Percentiles rank a stretch among this genome's conserved stretches.
phyloP scores from a whole-genome alignment of 805 yeast species.

The Yarrowia phangngaensis region DNA sequence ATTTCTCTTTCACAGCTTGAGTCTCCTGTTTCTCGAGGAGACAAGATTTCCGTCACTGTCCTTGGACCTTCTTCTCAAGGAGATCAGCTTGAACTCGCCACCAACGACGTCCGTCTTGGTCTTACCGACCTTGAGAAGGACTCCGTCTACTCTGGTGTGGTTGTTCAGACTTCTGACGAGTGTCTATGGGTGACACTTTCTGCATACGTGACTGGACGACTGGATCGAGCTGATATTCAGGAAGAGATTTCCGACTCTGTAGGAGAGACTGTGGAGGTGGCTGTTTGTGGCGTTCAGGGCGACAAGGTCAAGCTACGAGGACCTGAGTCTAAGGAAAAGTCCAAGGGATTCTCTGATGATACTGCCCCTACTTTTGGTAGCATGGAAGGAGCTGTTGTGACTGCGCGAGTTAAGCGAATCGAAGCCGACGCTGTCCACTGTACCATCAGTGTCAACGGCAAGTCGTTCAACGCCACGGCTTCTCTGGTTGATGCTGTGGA shows the following conservation, averaged over 20 bases:
- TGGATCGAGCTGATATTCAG: constrained; percentile 17
- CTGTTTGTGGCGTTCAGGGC: constrained; percentile 18
- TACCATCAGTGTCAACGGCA: constrained; percentile 27
- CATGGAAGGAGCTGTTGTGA: constrained; percentile 10
- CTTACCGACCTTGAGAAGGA: background rate
- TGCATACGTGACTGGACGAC: constrained; percentile 13
- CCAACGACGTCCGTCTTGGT: constrained; percentile 20
- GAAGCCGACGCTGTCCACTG: constrained; percentile 30
- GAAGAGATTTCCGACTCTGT: background rate
- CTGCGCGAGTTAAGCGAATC: constrained; percentile 10
- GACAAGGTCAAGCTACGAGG: constrained; percentile 26
- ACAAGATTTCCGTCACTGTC: constrained; percentile 56
- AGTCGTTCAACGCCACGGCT: constrained; percentile 34
- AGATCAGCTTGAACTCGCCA: constrained; percentile 20
- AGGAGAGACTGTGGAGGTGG: constrained; percentile 13
- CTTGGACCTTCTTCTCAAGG: constrained; percentile 44
- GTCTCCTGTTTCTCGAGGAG: constrained; percentile 59
- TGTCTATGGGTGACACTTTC: constrained; percentile 20
- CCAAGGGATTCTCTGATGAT: constrained; percentile 17
- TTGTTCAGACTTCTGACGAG: constrained; percentile 3
- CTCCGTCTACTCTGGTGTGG: constrained; percentile 9
- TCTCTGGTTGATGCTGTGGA: constrained; percentile 32
- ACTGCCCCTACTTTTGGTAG: constrained; percentile 2
- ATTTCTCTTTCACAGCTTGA: constrained; percentile 66
- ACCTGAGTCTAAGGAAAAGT: background rate